These are phyloP conservation scores for Gelatoporia subvermispora DNA, from an alignment of 768 basidiomycete genomes.

Conservation along the genomic window DNA sequence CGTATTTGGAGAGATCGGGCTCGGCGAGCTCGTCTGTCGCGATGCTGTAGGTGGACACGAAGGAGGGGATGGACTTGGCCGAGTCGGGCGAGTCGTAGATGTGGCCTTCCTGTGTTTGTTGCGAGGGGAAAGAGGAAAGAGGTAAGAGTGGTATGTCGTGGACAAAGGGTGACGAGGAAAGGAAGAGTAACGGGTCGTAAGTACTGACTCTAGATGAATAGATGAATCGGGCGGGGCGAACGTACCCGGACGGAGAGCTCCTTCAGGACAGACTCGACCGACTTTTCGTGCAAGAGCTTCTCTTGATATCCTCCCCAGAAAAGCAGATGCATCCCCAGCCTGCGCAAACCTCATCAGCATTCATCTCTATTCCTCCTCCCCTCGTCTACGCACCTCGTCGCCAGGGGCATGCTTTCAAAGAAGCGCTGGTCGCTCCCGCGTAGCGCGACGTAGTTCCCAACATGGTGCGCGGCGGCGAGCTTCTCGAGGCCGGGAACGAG, in stretches of 20 bases:
- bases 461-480: constrained; percentile 46
- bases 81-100: constrained; percentile 53
- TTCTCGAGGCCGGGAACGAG: constrained; percentile 53
- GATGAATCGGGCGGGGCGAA: background rate
- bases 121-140: background rate
- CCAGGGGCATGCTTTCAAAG: constrained; percentile 76
- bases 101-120: constrained; percentile 39
- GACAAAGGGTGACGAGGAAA: too few relatives aligned
- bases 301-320: constrained; percentile 55
- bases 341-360: constrained; percentile 8
- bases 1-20: constrained; percentile 57
- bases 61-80: constrained; percentile 47
- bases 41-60: constrained; percentile 52
- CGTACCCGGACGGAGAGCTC: constrained; percentile 52
- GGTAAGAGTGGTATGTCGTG: too few relatives aligned
- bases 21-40: constrained; percentile 55
- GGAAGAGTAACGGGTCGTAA: too few relatives aligned
- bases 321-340: constrained; percentile 72
- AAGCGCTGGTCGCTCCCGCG: constrained; percentile 45
- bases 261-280: constrained; percentile 44
- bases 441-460: constrained; percentile 54
- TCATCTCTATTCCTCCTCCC: too few relatives aligned
- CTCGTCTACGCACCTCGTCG: constrained; percentile 37
- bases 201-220: too few relatives aligned
- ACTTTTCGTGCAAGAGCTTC: constrained; percentile 42